These are phyloP conservation scores for Aspergillus wentii DNA, from an alignment of 495 filamentous ascomycete genomes.

Conservation along the genomic window DNA sequence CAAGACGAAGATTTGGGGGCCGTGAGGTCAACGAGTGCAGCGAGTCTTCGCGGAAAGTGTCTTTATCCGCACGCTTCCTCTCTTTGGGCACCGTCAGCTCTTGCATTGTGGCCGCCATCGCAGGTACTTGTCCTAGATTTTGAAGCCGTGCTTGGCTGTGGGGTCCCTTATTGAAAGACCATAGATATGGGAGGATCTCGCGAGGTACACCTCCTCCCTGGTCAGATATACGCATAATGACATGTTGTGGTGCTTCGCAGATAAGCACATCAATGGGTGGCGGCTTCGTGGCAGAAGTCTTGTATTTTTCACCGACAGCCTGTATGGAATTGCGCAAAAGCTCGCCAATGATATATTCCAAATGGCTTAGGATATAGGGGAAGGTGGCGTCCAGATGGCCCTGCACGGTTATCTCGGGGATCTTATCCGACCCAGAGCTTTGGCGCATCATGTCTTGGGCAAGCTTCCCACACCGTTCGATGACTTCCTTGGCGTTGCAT, in stretches of 20 bases:
- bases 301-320: slow-evolving; percentile 72
- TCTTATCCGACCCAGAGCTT: slow-evolving; percentile 62
- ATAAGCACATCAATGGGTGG: slow-evolving; percentile 91
- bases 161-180: slow-evolving; percentile 93
- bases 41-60: slow-evolving; percentile 52
- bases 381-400: slow-evolving; percentile 88
- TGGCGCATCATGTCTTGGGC: slow-evolving; percentile 63
- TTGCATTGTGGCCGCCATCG: slow-evolving; percentile 92
- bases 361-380: slow-evolving; percentile 90
- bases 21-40: slow-evolving; percentile 72
- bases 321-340: slow-evolving; percentile 93
- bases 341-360: slow-evolving; percentile 97
- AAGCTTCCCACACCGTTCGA: slow-evolving; percentile 73
- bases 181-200: slow-evolving; percentile 82
- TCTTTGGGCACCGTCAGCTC: slow-evolving; percentile 54
- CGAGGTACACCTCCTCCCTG: slow-evolving; percentile 87
- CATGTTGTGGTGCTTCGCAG: slow-evolving; percentile 91
- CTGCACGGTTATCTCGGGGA: slow-evolving; percentile 80
- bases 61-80: slow-evolving; percentile 23
- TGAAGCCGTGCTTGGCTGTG: slow-evolving; percentile 65
- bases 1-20: slow-evolving; percentile 81
- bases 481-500: slow-evolving; percentile 86
- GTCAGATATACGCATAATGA: slow-evolving; percentile 94
- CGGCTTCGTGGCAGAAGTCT: slow-evolving; percentile 36
- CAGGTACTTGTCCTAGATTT: slow-evolving; percentile 82